These are phyloP conservation scores for Melampsora americana DNA, from an alignment of 1,284 basidiomycete genomes.

Conservation along the genomic window DNA sequence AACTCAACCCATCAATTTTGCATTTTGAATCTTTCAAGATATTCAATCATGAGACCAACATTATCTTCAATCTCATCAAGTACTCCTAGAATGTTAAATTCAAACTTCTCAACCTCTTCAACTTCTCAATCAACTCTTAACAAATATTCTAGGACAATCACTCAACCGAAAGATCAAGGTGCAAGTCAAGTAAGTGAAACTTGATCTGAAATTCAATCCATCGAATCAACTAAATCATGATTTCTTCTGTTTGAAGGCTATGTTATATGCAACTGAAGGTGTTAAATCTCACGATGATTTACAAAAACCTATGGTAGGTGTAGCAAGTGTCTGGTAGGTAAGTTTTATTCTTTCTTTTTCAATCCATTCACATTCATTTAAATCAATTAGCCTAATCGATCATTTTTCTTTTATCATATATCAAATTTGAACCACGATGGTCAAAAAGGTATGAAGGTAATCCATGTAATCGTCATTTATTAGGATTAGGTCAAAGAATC, in stretches of 20 bases:
- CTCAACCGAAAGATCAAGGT: conserved; percentile 84
- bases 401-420: no score
- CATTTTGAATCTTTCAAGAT: no score
- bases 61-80: neutral
- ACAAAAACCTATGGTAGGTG: conserved; percentile 89
- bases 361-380: no score
- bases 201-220: conserved; percentile 7
- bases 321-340: conserved; percentile 85
- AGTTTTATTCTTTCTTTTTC: conserved; percentile 52
- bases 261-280: conserved; percentile 93
- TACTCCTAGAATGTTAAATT: neutral
- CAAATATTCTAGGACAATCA: conserved; percentile 75
- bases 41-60: neutral
- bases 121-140: conserved; percentile 60
- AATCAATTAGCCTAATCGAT: no score
- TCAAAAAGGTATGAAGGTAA: conserved; percentile 19
- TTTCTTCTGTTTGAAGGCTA: conserved; percentile 62
- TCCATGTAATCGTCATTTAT: conserved; percentile 87
- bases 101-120: neutral
- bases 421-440: no score
- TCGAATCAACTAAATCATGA: neutral
- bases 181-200: conserved; percentile 72
- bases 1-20: no score
- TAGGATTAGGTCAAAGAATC: conserved; percentile 79
- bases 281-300: conserved; percentile 67